Percentiles rank a stretch among this genome's conserved stretches.
Evolutionary conservation across 768 basidiomycete species (phyloP).

Genomic region (Bullera alba): DNA sequence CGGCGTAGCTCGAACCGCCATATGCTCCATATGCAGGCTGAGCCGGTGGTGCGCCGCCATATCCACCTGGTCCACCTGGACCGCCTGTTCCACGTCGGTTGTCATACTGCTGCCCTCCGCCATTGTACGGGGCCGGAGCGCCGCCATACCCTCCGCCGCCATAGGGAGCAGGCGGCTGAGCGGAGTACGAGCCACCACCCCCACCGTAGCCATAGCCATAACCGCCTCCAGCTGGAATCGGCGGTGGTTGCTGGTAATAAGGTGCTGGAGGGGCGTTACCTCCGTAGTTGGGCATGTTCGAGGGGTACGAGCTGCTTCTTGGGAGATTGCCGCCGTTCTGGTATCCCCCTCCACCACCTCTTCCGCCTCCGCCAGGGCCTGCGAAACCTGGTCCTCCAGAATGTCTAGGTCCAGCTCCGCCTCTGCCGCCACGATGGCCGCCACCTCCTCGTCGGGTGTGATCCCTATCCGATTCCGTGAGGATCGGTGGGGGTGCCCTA

Average conservation of each 20-base stretch:
- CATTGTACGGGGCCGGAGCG: not conserved
- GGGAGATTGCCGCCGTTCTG: not conserved
- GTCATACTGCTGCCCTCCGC: too few relatives aligned
- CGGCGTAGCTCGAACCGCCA: slow-evolving; percentile 1
- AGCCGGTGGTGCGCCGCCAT: slow-evolving; percentile 1
- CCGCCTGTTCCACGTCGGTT: too few relatives aligned
- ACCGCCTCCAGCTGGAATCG: slow-evolving; percentile 5
- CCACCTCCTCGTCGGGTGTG: slow-evolving; percentile 52
- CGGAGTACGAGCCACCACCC: too few relatives aligned
- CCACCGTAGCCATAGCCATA: slow-evolving; percentile 49
- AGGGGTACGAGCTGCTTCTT: not conserved
- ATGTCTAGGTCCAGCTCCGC: slow-evolving; percentile 26
- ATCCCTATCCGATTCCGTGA: slow-evolving; percentile 68
- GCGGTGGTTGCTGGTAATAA: not conserved
- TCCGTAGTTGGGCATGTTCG: slow-evolving; percentile 3
- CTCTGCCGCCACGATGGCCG: slow-evolving; percentile 17
- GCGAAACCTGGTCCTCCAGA: slow-evolving; percentile 9
- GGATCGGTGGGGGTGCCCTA: slow-evolving; percentile 54
- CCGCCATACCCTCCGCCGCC: too few relatives aligned
- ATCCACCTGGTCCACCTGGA: slow-evolving; percentile 2
- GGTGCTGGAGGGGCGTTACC: slow-evolving; percentile 2
- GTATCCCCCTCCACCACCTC: slow-evolving; percentile 24
- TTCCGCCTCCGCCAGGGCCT: slow-evolving; percentile 4
- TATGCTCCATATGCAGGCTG: slow-evolving; percentile 4
- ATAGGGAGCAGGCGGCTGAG: too few relatives aligned